Base-by-base conservation (phyloP, 2,329 filamentous ascomycete genomes). In the Pseudogymnoascus sp. region DNA sequence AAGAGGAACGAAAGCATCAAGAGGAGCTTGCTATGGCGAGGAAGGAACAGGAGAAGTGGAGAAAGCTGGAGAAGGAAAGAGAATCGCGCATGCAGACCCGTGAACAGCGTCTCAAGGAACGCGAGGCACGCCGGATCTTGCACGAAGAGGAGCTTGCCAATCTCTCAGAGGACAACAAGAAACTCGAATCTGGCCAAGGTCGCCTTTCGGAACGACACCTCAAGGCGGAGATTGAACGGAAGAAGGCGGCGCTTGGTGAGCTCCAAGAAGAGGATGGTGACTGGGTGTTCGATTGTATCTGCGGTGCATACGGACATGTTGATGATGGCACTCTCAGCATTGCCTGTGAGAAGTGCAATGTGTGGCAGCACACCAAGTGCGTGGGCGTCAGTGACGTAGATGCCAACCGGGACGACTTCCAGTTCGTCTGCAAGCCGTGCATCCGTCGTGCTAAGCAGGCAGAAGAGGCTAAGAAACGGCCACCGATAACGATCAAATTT, bases 291-390 rank as follows among this genome's bases (percentile, higher is more conserved):
- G 94, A 99, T 72, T 99, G 94, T 72, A 83, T 90, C 26, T 99
- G 94, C 73, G 93, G 93, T 26, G 82, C 92, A 21, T 87, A 96
- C 73, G 94, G 94, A 21, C 88, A 95, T 69, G 90, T 97, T 64
- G 94, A 99, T 69, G 94, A 97, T 72, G 94, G 94, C 37, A 88
- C 91, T 6, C 92, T 96, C 72, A 96, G 92, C 72, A 87, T 99
- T 66, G 90, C 92, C 29, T 99, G 94, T 75, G 94, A 99, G 72
- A 87, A 82, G 68, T 99, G 94, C 78, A 95, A 88, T 72, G 88
- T 96, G 58, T 99, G 94, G 94, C 93, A 97, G 73, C 94, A 99
- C 72, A 96, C 92, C 79, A 91, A 89, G 69, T 99, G 94, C 72
- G 83, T 96, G 64, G 88, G 87, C 41, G 89, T 97, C 66, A 83